Evolutionary conservation across 441 rosid genomes (phyloP).

Genomic region (Euphorbia corollata): DNA sequence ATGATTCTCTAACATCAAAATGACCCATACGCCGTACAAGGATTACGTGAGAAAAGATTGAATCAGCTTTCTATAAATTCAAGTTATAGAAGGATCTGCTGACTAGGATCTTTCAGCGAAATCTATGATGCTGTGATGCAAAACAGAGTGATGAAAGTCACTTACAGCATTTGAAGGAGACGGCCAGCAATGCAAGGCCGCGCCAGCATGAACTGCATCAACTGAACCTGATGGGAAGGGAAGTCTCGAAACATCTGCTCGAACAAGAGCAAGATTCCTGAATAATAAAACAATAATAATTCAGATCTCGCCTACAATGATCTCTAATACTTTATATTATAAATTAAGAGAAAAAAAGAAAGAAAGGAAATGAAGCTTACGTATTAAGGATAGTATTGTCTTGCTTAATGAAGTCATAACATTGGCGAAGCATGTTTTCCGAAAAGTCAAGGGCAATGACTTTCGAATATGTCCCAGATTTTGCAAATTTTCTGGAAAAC

Average conservation of each 20-base stretch:
- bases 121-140: background rate
- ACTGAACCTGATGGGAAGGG: conserved; percentile 71
- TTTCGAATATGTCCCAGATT: conserved; percentile 55
- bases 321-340: background rate
- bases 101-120: conserved; percentile 1
- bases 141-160: conserved; percentile 2
- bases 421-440: conserved; percentile 92
- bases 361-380: conserved; percentile 33
- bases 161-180: conserved; percentile 84
- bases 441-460: conserved; percentile 91
- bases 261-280: conserved; percentile 78
- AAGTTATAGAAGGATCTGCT: background rate
- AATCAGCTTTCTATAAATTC: conserved; percentile 1
- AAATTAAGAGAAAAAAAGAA: background rate
- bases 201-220: conserved; percentile 92
- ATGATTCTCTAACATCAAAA: no score
- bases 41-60: background rate
- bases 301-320: conserved; percentile 10
- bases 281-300: conserved; percentile 16
- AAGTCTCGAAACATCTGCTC: conserved; percentile 86
- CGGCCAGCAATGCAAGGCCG: conserved; percentile 94
- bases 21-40: background rate
- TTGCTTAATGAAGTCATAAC: conserved; percentile 66
- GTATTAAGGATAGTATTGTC: conserved; percentile 37
- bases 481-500: conserved; percentile 74